These are phyloP conservation scores for Tricholoma terreum DNA, from an alignment of 768 basidiomycete species.

Conservation along the genomic window DNA sequence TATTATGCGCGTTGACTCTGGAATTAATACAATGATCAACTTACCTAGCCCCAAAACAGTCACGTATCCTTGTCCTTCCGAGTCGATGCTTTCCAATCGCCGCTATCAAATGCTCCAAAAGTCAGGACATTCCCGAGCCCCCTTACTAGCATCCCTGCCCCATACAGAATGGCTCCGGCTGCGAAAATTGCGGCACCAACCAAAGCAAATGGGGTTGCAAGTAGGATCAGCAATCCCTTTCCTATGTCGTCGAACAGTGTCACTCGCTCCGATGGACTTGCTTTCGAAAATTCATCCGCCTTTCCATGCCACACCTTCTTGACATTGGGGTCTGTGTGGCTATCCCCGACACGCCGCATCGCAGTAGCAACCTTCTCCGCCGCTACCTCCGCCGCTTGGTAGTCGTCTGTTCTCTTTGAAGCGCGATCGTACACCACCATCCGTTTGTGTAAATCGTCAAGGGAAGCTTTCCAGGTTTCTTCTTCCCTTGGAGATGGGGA, in stretches of 20 bases:
- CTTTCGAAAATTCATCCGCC: not conserved
- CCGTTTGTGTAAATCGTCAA: not conserved
- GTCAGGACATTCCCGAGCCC: conserved; percentile 4
- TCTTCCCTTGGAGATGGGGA: not conserved
- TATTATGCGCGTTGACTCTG: too few relatives aligned
- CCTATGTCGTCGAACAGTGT: not conserved
- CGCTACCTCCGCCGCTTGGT: not conserved
- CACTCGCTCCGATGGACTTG: not conserved
- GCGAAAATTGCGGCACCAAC: conserved; percentile 1
- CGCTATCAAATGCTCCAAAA: not conserved
- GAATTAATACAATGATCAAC: too few relatives aligned
- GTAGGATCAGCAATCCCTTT: not conserved
- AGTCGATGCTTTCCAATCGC: not conserved
- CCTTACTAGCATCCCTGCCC: conserved; percentile 5
- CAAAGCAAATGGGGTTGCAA: conserved; percentile 2
- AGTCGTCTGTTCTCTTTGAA: not conserved
- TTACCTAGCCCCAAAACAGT: too few relatives aligned
- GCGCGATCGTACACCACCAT: not conserved
- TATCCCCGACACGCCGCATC: not conserved
- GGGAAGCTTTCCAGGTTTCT: not conserved
- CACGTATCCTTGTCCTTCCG: not conserved
- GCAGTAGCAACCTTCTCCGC: not conserved
- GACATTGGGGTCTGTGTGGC: not conserved
- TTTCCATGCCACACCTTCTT: not conserved
- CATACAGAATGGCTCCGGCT: conserved; percentile 7